Base-by-base conservation (phyloP, 176 grass and related monocot genomes). In the Melocanna baccifera region DNA sequence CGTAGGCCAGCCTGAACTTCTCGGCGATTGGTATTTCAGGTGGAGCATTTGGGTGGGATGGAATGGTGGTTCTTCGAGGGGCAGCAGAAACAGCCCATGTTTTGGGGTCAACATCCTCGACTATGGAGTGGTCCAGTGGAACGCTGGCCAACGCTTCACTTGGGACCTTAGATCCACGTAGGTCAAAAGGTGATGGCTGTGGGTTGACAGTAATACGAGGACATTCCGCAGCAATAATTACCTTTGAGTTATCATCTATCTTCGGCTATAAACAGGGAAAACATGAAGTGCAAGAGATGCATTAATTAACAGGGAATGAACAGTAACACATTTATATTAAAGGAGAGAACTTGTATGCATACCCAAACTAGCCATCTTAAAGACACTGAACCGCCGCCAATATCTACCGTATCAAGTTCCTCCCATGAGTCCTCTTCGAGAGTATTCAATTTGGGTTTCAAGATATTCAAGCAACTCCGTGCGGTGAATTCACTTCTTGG, bases 351-450 rank as follows among this genome's bases (percentile, higher is more conserved):
- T 81, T 22, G 22, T 2, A 59, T 62, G 56, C 86, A 76, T 94
- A 98, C 96, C 93, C 96, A 98, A 73, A 95, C 88, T 37, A 96
- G 86, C 96, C 93, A 96, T 75, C 85, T 85, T 62, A 98, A 85
- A 47, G 93, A 98, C 19, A 83, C 85, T 1, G 93, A 86, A 19
- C 96, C 96, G 19, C 84, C 86, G 52, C 89, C 91, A 56, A 98
- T 92, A 69, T 91, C 87, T 29, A 82, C 73, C 12, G 81, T 85
- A 84, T 98, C 89, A 51, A 98, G 89, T 59, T 98, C 96, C 80
- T 98, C 96, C 96, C 96, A 98, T 3, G 96, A 98, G 30, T 98
- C 93, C 84, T 86, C 93, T 90, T 98, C 93, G 68, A 94, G 85
- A 40, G 80, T 52, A 69, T 95, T 94, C 65, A 98, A 77, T 90